A percentile compares a stretch with the other conserved stretches of the same genome.
Evolutionary conservation across 2,329 filamentous ascomycete species (phyloP).

Genomic region (Fusarium proliferatum): DNA sequence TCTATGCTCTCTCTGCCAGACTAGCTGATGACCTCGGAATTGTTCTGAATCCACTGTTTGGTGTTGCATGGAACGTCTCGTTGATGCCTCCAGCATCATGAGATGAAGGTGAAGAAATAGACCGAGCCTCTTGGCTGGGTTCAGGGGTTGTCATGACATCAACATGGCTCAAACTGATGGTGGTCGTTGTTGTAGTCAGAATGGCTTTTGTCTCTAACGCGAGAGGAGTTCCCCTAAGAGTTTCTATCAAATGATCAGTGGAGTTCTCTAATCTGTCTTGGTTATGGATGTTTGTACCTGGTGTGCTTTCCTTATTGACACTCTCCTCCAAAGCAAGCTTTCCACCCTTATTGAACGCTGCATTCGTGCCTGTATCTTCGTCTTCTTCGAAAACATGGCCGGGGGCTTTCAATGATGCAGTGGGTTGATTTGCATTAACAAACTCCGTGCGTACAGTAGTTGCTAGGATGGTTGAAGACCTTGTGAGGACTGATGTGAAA

Average conservation of each 20-base stretch:
- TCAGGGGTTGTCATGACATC: slow-evolving; percentile 9
- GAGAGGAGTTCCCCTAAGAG: not conserved
- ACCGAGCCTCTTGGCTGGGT: slow-evolving; percentile 2
- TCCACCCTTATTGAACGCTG: slow-evolving; percentile 9
- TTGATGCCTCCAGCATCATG: not conserved
- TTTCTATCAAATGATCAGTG: slow-evolving; percentile 5
- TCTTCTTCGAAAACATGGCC: slow-evolving; percentile 32
- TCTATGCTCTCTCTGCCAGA: slow-evolving; percentile 21
- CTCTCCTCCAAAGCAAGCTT: slow-evolving; percentile 1
- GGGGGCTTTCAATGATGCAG: slow-evolving; percentile 1
- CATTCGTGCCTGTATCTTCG: not conserved
- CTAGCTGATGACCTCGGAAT: slow-evolving; percentile 36
- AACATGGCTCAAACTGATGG: not conserved
- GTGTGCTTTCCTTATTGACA: not conserved
- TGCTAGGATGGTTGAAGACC: slow-evolving; percentile 28
- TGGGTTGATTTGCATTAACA: slow-evolving; percentile 15
- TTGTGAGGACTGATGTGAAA: slow-evolving; percentile 40
- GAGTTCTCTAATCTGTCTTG: not conserved
- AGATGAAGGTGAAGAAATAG: not conserved
- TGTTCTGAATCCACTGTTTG: slow-evolving; percentile 42
- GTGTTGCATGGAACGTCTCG: slow-evolving; percentile 5
- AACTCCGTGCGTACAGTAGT: slow-evolving; percentile 31
- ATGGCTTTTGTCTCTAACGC: not conserved
- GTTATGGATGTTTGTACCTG: not conserved
- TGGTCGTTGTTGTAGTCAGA: slow-evolving; percentile 2